Conservation (phyloP, 176 grass and related monocot genomes). For the Zoysia japonica region DNA sequence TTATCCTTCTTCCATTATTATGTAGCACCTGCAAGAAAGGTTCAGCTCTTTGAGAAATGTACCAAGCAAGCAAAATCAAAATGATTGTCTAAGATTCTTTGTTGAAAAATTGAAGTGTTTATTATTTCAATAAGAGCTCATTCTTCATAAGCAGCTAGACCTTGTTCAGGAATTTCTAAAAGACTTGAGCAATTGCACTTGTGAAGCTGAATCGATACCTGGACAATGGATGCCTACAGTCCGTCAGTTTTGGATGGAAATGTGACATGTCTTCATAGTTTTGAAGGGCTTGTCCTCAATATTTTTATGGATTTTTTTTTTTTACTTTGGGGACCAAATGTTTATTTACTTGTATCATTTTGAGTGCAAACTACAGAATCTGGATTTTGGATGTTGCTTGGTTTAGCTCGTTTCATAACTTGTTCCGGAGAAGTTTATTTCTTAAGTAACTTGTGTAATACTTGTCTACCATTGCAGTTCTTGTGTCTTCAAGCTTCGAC, state of each 20-base stretch:
- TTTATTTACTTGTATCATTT: neutral
- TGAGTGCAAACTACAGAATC: too few relatives aligned
- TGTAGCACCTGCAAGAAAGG: neutral
- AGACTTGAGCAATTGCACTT: conserved; percentile 9
- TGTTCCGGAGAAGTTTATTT: too few relatives aligned
- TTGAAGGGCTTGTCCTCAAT: neutral
- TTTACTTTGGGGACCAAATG: neutral
- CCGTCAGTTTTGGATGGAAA: conserved; percentile 15
- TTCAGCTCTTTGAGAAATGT: neutral
- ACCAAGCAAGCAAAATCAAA: neutral
- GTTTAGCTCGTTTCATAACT: too few relatives aligned
- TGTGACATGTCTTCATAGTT: conserved; percentile 14
- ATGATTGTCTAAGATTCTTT: neutral
- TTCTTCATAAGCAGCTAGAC: conserved; percentile 26
- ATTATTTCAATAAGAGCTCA: neutral
- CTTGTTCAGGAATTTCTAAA: conserved; percentile 57
- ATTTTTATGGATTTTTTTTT: conserved; percentile 4
- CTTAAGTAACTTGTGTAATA: conserved; percentile 8
- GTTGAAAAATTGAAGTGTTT: neutral
- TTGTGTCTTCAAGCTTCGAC: neutral
- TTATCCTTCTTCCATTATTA: neutral
- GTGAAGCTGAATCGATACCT: neutral
- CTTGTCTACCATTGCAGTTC: neutral
- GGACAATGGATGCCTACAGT: conserved; percentile 16
- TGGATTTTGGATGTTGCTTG: too few relatives aligned